Base-by-base conservation (phyloP, 2,329 filamentous ascomycete genomes). In the Colletotrichum sublineola region DNA sequence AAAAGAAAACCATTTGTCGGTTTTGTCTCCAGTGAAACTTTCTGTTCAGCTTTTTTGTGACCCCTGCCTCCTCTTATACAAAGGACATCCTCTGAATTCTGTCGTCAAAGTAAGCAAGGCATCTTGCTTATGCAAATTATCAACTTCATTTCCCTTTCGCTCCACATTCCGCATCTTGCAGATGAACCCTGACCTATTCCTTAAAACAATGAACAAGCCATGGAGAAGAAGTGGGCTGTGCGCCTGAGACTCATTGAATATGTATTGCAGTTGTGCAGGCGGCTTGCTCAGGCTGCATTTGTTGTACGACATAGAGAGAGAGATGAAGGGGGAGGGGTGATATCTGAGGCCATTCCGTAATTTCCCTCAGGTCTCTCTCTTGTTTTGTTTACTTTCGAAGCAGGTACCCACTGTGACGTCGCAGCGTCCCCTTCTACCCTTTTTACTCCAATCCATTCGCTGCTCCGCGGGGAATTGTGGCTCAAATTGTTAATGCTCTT, bases 1-100 rank as follows among this genome's bases (percentile, higher is more conserved):
- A 58, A 68, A 58, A 60, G 38, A 58, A 53, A 58, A n/a, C 36
- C 24, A 68, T 53, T 44, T 38, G 6, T 24, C 0, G 9, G 5
- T 24, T 18, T 29, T n/a, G 20, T 36, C 4, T 15, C 3, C 8
- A 29, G 18, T 29, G 44, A 40, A 38, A 11, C 20, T 40, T 2
- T 42, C n/a, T 3, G 5, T 42, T 58, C 2, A 5, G 8, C 33
- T 36, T 18, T 18, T 9, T 38, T 55, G 18, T 12, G 52, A 18
- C 11, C 20, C 15, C 42, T 44, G 42, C 15, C 29, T n/a, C 24
- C 6, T 29, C 14, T 61, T n/a, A 14, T n/a, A 33, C 11, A 38
- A 38, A 6, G 31, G 33, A 9, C 31, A 12, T 56, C 12, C 14
- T 6, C 4, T 9, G 20, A 2, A 56, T 56, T 11, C 11, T 56